Base-by-base conservation (phyloP, 768 basidiomycete genomes). In the Kwoniella dejecticola region DNA sequence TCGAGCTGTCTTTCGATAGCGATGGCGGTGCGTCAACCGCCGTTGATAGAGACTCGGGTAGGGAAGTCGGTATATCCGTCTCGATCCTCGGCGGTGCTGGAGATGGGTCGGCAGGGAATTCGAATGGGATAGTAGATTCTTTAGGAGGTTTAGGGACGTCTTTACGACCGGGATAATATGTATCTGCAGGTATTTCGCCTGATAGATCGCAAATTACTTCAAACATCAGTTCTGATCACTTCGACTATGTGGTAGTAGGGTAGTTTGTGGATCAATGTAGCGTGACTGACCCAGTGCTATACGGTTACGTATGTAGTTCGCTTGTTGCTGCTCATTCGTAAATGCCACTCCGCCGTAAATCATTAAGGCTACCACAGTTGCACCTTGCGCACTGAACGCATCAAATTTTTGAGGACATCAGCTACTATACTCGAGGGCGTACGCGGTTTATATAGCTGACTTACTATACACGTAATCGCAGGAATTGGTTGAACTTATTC, bases 341-440 rank as follows among this genome's bases (percentile, higher is more conserved):
- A 68, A 56, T 24, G 71, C 71, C 13, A 70, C 66, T 23, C 63
- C 63, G 19, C 71, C 71, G 48, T 73, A 73, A 12, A 64, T 64
- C 27, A 77, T 71, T 60, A 74, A 69, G 10, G 75, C 75, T 11
- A 69, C 67, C n/a, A 78, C 73, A 4, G 77, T 78, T n/a, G 70
- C 47, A 7, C 72, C 74, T 67, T 78, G 77, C 12, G 72, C 70
- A 12, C 77, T 78, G 60, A 31, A 19, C 27, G 47, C 42, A 31
- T 17, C 1, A 21, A 26, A 23, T 27, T n/a, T n/a, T n/a, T n/a
- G n/a, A n/a, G n/a, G n/a, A n/a, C n/a, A n/a, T n/a, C n/a, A n/a
- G n/a, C n/a, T n/a, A n/a, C n/a, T n/a, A n/a, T n/a, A n/a, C n/a
- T n/a, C n/a, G n/a, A n/a, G n/a, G n/a, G n/a, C n/a, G n/a, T n/a